Conservation (phyloP, 2,329 filamentous ascomycete species). For the Neoarthrinium moseri region DNA sequence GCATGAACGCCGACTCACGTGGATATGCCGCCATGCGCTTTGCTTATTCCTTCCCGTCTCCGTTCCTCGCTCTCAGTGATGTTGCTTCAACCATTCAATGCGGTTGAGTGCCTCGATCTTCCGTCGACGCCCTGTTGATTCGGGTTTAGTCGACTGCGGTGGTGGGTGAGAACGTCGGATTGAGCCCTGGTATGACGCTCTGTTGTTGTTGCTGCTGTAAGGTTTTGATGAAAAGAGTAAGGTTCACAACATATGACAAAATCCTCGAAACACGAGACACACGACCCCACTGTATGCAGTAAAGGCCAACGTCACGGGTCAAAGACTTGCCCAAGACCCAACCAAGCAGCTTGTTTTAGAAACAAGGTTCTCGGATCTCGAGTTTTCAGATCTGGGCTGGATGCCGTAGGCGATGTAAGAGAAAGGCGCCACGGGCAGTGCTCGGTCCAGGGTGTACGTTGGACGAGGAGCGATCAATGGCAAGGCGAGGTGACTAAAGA, state of each 20-base stretch:
- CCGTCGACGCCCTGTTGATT: neutral
- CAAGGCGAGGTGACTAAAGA: neutral
- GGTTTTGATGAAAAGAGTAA: neutral
- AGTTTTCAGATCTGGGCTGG: neutral
- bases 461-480: conserved; percentile 3
- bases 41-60: neutral
- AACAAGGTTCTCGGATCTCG: conserved; percentile 4
- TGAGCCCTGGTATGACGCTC: too few relatives aligned
- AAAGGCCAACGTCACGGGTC: conserved; percentile 4
- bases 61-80: neutral
- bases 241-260: neutral
- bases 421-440: neutral
- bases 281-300: neutral
- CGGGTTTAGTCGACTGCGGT: neutral
- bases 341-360: conserved; percentile 2
- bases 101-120: neutral
- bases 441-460: conserved; percentile 3
- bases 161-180: neutral
- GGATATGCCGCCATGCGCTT: conserved; percentile 43
- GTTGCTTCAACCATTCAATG: neutral
- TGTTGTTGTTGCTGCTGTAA: too few relatives aligned
- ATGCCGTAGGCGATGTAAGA: neutral
- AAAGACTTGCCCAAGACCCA: conserved; percentile 5
- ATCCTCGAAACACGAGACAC: conserved; percentile 1
- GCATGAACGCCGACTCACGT: conserved; percentile 69